A percentile compares a stretch with the other conserved stretches of the same genome.
phyloP scores from a whole-genome alignment of 1,284 basidiomycete genomes.

The Sphagnurus paluster region DNA sequence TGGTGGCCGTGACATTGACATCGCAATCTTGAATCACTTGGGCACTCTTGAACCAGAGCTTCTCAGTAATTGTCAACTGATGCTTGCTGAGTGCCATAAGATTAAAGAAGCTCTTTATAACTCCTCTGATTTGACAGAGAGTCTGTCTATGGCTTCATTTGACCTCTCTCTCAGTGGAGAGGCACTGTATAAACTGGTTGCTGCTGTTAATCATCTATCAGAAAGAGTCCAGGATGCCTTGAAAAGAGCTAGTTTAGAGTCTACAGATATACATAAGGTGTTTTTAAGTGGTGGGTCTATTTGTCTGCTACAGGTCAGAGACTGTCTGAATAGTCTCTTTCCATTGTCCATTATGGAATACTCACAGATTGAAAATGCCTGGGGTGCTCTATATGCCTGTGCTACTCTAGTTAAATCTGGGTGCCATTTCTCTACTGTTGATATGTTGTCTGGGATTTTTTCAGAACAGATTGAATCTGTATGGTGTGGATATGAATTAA shows the following conservation, averaged over 20 bases:
- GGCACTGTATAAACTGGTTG: not conserved
- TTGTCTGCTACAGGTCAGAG: slow-evolving; percentile 1
- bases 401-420: not conserved
- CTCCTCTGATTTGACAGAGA: not conserved
- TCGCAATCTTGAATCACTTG: slow-evolving; percentile 1
- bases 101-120: slow-evolving; percentile 6
- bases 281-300: slow-evolving; percentile 3
- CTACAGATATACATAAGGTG: slow-evolving; percentile 2
- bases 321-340: slow-evolving; percentile 5
- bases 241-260: not conserved
- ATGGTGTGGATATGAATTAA: too few species aligned
- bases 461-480: too few species aligned
- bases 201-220: not conserved
- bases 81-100: slow-evolving; percentile 3
- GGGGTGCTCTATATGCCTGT: slow-evolving; percentile 5
- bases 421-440: not conserved
- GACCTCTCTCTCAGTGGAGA: slow-evolving; percentile 2
- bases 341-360: not conserved
- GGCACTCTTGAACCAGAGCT: not conserved
- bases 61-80: not conserved
- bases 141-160: not conserved
- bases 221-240: slow-evolving; percentile 4
- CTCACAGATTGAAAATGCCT: not conserved
- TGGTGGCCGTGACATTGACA: slow-evolving; percentile 6
- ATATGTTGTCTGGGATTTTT: not conserved